Evolutionary conservation across 1,284 basidiomycete species (phyloP).

Genomic region (Agaricales sp.): DNA sequence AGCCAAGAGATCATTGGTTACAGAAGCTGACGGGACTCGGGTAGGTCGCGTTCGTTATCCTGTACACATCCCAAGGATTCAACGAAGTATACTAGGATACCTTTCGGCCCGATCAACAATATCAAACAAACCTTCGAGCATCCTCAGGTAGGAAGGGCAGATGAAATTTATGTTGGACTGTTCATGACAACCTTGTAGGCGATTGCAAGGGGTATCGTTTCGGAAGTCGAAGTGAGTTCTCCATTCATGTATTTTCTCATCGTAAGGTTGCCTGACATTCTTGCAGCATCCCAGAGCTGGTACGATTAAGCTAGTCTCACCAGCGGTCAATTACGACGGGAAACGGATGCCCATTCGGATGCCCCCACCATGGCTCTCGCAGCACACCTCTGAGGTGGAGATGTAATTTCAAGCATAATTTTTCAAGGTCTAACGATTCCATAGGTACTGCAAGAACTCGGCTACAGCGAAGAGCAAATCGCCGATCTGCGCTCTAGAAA

Average conservation of each 20-base stretch:
- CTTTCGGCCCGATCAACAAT: slow-evolving; percentile 90
- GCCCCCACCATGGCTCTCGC: slow-evolving; percentile 77
- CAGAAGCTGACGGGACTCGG: slow-evolving; percentile 65
- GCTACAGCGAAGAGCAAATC: slow-evolving; percentile 50
- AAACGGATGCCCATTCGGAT: slow-evolving; percentile 64
- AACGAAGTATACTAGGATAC: slow-evolving; percentile 43
- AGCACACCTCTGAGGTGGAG: slow-evolving; percentile 75
- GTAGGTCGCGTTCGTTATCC: slow-evolving; percentile 27
- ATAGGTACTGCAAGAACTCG: slow-evolving; percentile 63
- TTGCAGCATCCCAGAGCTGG: slow-evolving; percentile 68
- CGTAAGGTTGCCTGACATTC: slow-evolving; percentile 6
- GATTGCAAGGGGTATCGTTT: slow-evolving; percentile 30
- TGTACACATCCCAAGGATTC: slow-evolving; percentile 5
- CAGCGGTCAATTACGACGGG: slow-evolving; percentile 84
- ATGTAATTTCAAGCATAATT: slow-evolving; percentile 10
- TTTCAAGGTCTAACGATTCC: slow-evolving; percentile 3
- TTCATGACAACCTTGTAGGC: slow-evolving; percentile 19
- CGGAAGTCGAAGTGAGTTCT: slow-evolving; percentile 33
- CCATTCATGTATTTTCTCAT: slow-evolving; percentile 2
- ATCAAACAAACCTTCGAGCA: slow-evolving; percentile 87
- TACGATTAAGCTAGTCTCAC: slow-evolving; percentile 77
- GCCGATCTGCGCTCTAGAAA: slow-evolving; percentile 36
- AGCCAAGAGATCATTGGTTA: slow-evolving; percentile 66
- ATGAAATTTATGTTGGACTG: too few relatives aligned
- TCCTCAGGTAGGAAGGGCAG: slow-evolving; percentile 60